Evolutionary conservation across 495 filamentous ascomycete genomes (phyloP).

Genomic region (Immersiella caudata): DNA sequence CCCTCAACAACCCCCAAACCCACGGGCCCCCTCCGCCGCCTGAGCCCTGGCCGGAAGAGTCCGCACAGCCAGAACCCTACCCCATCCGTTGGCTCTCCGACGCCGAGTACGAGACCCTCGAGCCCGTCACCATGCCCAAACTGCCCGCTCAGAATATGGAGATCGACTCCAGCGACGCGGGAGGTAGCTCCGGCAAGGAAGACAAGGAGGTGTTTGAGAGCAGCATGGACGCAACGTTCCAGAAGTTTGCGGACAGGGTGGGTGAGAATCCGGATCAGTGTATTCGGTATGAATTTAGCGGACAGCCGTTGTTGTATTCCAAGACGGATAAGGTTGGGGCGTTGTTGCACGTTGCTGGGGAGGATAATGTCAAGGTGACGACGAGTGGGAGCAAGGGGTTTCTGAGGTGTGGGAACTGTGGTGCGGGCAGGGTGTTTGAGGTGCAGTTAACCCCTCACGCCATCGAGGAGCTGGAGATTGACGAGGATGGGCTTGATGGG

Average conservation of each 20-base stretch:
- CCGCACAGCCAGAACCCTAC: conserved; percentile 69
- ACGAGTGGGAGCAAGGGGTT: conserved; percentile 50
- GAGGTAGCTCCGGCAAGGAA: conserved; percentile 59
- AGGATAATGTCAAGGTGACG: conserved; percentile 27
- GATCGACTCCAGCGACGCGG: conserved; percentile 46
- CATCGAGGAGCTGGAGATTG: conserved; percentile 84
- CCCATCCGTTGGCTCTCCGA: conserved; percentile 76
- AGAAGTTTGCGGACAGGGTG: conserved; percentile 84
- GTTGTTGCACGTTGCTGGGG: conserved; percentile 45
- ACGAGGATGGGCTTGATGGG: conserved; percentile 75
- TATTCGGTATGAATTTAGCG: conserved; percentile 87
- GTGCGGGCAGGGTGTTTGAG: conserved; percentile 72
- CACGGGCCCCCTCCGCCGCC: conserved; percentile 47
- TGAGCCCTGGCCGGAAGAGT: conserved; percentile 74
- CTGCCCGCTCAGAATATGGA: conserved; percentile 57
- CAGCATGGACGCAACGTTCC: conserved; percentile 82
- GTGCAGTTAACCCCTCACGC: conserved; percentile 89
- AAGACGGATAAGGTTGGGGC: conserved; percentile 74
- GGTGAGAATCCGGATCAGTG: conserved; percentile 93
- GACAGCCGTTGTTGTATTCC: conserved; percentile 78
- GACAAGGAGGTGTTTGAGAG: conserved; percentile 85
- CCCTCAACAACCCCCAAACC: conserved; percentile 48
- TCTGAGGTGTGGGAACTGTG: conserved; percentile 77
- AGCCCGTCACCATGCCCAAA: conserved; percentile 47
- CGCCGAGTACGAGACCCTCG: conserved; percentile 88